Evolutionary conservation across 75 land plant genomes (phyloP).

Genomic region (Chamaecyparis obtusa): DNA sequence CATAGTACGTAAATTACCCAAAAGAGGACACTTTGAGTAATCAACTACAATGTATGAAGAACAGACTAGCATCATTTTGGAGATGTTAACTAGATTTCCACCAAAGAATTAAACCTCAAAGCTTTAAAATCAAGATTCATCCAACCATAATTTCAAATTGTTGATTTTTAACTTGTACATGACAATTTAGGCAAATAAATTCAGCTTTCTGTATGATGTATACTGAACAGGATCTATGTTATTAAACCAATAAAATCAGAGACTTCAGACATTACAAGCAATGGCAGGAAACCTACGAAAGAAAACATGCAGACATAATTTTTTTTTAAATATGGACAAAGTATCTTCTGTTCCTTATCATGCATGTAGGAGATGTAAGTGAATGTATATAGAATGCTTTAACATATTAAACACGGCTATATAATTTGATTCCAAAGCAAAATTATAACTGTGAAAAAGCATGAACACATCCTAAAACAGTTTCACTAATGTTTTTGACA

Average conservation of each 20-base stretch:
- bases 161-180: not conserved
- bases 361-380: not conserved
- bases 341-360: not conserved
- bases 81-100: not conserved
- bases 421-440: not conserved
- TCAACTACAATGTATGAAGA: not conserved
- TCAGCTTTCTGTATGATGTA: not conserved
- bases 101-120: not conserved
- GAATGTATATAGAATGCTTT: not conserved
- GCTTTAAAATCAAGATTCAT: not conserved
- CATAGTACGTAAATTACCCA: not conserved
- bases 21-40: not conserved
- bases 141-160: not conserved
- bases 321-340: not conserved
- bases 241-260: not conserved
- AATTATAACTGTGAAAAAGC: not conserved
- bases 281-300: not conserved
- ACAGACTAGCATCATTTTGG: not conserved
- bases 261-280: not conserved
- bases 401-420: not conserved
- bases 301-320: not conserved
- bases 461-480: not conserved
- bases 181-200: not conserved
- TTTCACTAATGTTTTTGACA: not conserved
- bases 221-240: not conserved